These are phyloP conservation scores for Lactarius evosmus DNA, from an alignment of 768 basidiomycete species.

Conservation along the genomic window DNA sequence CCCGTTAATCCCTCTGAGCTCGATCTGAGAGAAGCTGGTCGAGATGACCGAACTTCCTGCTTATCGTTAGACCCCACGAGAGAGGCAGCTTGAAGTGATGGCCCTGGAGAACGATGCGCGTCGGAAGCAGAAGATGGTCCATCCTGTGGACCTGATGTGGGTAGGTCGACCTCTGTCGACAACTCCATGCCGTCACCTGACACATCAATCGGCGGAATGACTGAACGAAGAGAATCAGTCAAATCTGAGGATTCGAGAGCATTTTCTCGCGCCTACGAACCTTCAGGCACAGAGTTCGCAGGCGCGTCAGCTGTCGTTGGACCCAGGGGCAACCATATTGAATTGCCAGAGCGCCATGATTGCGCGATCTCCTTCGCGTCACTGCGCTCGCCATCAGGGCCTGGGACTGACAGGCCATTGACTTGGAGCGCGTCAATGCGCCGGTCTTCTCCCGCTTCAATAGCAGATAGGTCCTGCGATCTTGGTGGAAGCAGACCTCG, in stretches of 20 bases:
- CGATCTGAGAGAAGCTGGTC: background rate
- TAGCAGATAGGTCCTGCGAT: conserved; percentile 14
- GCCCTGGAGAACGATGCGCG: background rate
- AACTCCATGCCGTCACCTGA: background rate
- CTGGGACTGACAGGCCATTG: background rate
- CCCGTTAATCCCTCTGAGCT: background rate
- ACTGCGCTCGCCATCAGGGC: conserved; percentile 2
- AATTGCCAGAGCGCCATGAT: conserved; percentile 16
- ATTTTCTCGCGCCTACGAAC: background rate
- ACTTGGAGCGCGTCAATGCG: conserved; percentile 9
- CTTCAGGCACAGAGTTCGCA: conserved; percentile 5
- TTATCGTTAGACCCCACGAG: background rate
- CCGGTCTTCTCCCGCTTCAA: conserved; percentile 24
- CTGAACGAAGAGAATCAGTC: conserved; percentile 1
- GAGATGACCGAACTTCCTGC: background rate
- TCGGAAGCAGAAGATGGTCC: background rate
- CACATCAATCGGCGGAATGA: background rate
- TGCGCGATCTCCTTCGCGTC: conserved; percentile 22
- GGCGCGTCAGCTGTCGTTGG: background rate
- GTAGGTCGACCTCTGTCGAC: background rate
- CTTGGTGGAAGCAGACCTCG: conserved; percentile 23
- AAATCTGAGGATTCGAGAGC: background rate
- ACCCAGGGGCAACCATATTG: background rate
- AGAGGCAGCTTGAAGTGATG: background rate
- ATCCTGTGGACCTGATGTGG: background rate